Percentiles rank a stretch among this genome's conserved stretches.
Evolutionary conservation across 106 monocot genomes (phyloP).

Genomic region (Dioscorea alata): DNA sequence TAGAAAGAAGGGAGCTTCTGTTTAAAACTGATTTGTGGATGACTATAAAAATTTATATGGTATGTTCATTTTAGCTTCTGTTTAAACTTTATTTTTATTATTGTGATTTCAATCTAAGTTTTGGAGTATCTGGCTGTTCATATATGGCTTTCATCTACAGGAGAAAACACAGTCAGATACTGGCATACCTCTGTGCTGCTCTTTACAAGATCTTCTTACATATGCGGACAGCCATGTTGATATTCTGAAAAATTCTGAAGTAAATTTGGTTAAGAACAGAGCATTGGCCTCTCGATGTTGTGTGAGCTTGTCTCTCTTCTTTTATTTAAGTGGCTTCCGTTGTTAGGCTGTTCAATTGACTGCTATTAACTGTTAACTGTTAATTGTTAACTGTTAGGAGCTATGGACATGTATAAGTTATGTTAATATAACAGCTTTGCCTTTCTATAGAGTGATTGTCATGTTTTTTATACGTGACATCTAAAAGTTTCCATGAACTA

Average conservation of each 20-base stretch:
- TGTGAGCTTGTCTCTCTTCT: slow-evolving; percentile 24
- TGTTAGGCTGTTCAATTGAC: not conserved
- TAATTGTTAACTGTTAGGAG: too few relatives aligned
- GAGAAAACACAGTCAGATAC: slow-evolving; percentile 12
- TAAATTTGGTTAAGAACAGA: slow-evolving; percentile 21
- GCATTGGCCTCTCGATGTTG: slow-evolving; percentile 23
- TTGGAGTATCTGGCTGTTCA: too few relatives aligned
- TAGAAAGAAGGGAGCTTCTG: slow-evolving; percentile 30
- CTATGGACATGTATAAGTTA: too few relatives aligned
- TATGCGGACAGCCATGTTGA: slow-evolving; percentile 5
- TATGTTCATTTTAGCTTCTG: slow-evolving; percentile 9
- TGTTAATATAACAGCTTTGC: too few relatives aligned
- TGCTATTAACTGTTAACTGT: not conserved
- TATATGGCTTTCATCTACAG: slow-evolving; percentile 7
- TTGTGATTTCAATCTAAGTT: too few relatives aligned
- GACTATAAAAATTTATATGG: slow-evolving; percentile 31
- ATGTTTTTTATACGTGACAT: not conserved
- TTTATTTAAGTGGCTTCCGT: not conserved
- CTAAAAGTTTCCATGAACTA: not conserved
- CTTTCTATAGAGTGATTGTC: too few relatives aligned
- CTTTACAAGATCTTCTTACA: slow-evolving; percentile 36
- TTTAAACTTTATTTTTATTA: too few relatives aligned
- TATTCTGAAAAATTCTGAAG: slow-evolving; percentile 9
- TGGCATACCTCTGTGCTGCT: slow-evolving; percentile 7
- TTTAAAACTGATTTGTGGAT: slow-evolving; percentile 50